phyloP scores from a whole-genome alignment of 2,329 filamentous ascomycete genomes.

The Bipolaris gigantea region DNA sequence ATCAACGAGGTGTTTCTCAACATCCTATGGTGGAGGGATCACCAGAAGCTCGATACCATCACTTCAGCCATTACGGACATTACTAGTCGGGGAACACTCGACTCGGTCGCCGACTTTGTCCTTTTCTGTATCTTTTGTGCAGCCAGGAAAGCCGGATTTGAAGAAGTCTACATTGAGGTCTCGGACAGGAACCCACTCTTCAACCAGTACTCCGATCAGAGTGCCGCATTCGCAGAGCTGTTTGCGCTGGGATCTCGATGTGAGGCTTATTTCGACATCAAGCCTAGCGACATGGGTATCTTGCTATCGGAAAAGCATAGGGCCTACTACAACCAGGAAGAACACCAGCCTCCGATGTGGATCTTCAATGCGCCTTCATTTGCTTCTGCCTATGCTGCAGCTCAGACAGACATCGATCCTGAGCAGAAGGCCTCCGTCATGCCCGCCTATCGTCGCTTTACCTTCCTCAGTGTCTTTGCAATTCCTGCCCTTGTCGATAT shows the following conservation, averaged over 20 bases:
- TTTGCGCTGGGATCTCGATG: conserved; percentile 66
- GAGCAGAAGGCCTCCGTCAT: conserved; percentile 49
- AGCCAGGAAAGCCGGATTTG: conserved; percentile 58
- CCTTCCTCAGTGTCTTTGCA: conserved; percentile 63
- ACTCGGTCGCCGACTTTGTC: conserved; percentile 55
- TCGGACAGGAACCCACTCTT: conserved; percentile 65
- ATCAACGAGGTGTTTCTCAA: conserved; percentile 30
- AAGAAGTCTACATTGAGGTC: conserved; percentile 65
- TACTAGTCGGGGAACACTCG: conserved; percentile 24
- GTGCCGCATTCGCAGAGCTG: conserved; percentile 64
- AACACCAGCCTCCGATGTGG: conserved; percentile 55
- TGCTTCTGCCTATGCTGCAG: conserved; percentile 56
- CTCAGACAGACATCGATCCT: conserved; percentile 57
- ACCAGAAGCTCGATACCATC: conserved; percentile 35
- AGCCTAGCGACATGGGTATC: conserved; percentile 41
- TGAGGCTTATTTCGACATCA: conserved; percentile 63
- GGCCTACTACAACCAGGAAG: conserved; percentile 45
- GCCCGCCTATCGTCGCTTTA: conserved; percentile 55
- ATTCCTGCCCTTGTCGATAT: conserved; percentile 66
- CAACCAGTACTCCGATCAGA: conserved; percentile 63
- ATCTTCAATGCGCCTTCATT: conserved; percentile 54
- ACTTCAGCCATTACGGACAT: conserved; percentile 34
- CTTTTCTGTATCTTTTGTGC: conserved; percentile 61
- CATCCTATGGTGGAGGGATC: conserved; percentile 36
- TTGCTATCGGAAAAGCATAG: conserved; percentile 46